A percentile compares a stretch with the other conserved stretches of the same genome.
Evolutionary conservation across 805 yeast genomes (phyloP).

Genomic region (Barnettozyma sucrosica): DNA sequence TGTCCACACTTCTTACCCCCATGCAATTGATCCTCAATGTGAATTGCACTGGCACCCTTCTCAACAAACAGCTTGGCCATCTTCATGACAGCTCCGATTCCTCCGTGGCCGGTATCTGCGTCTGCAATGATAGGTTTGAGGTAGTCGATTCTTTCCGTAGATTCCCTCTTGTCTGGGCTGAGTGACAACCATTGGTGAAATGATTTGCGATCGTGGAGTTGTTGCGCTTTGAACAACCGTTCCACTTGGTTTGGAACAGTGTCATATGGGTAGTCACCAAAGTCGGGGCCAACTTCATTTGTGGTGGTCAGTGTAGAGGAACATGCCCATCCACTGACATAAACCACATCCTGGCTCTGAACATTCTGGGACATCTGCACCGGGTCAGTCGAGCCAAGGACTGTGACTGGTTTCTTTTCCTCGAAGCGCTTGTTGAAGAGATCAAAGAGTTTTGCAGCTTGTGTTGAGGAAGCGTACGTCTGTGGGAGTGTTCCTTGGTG

Average conservation of each 20-base stretch:
- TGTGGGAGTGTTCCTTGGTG: slow-evolving; percentile 42
- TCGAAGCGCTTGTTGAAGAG: slow-evolving; percentile 36
- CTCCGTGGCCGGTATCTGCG: slow-evolving; percentile 66
- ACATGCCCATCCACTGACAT: slow-evolving; percentile 60
- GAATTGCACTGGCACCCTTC: slow-evolving; percentile 62
- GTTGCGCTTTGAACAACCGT: slow-evolving; percentile 51
- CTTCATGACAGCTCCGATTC: slow-evolving; percentile 57
- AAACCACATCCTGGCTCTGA: slow-evolving; percentile 44
- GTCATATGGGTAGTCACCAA: slow-evolving; percentile 65
- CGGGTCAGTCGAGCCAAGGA: slow-evolving; percentile 59
- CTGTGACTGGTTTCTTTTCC: slow-evolving; percentile 43
- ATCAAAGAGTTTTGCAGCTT: slow-evolving; percentile 47
- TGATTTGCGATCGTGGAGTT: slow-evolving; percentile 48
- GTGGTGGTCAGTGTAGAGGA: slow-evolving; percentile 52
- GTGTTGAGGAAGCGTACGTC: slow-evolving; percentile 42
- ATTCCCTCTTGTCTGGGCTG: slow-evolving; percentile 16
- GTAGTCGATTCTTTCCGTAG: slow-evolving; percentile 36
- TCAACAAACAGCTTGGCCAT: slow-evolving; percentile 62
- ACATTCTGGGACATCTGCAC: slow-evolving; percentile 55
- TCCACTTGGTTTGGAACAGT: slow-evolving; percentile 66
- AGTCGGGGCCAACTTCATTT: slow-evolving; percentile 59
- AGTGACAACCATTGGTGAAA: slow-evolving; percentile 34
- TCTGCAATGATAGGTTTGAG: slow-evolving; percentile 60
- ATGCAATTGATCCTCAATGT: slow-evolving; percentile 57
- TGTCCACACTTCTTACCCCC: slow-evolving; percentile 67